phyloP scores from a whole-genome alignment of 352 stramenopile genomes.

The Ochromonadaceae sp. region DNA sequence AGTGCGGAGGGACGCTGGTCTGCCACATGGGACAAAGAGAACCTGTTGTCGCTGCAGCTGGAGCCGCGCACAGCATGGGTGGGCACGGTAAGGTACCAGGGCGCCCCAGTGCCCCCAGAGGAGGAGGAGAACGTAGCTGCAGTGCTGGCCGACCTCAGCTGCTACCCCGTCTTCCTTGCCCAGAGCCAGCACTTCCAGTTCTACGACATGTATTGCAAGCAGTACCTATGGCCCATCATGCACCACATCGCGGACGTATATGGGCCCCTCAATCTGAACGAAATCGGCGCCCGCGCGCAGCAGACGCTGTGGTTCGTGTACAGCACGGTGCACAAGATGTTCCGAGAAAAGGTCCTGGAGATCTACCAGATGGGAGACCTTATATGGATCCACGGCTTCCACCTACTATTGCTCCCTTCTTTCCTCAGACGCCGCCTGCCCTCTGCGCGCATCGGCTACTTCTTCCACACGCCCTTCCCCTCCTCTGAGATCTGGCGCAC shows the following conservation, averaged over 20 bases:
- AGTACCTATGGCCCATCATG: slow-evolving; percentile 89
- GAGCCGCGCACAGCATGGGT: slow-evolving; percentile 51
- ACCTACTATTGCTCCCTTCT: slow-evolving; percentile 85
- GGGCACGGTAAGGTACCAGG: slow-evolving; percentile 40
- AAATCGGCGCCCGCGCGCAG: slow-evolving; percentile 4
- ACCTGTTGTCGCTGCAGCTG: slow-evolving; percentile 49
- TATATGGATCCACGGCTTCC: slow-evolving; percentile 96
- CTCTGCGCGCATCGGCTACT: slow-evolving; percentile 83
- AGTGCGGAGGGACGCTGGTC: slow-evolving; percentile 33
- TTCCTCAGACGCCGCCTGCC: slow-evolving; percentile 76
- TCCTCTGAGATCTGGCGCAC: slow-evolving; percentile 93
- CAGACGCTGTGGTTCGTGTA: slow-evolving; percentile 61
- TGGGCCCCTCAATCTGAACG: slow-evolving; percentile 25
- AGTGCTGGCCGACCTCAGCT: slow-evolving; percentile 62
- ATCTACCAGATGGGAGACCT: slow-evolving; percentile 57
- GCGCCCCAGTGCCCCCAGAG: slow-evolving; percentile 26
- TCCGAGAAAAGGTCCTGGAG: slow-evolving; percentile 73
- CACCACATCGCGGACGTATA: slow-evolving; percentile 94
- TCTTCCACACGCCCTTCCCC: slow-evolving; percentile 95
- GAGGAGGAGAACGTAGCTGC: slow-evolving; percentile 29
- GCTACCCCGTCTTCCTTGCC: slow-evolving; percentile 79
- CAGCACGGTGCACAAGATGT: slow-evolving; percentile 82
- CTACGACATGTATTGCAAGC: slow-evolving; percentile 89
- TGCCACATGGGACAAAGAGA: slow-evolving; percentile 57
- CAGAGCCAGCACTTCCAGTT: slow-evolving; percentile 53